These are phyloP conservation scores for Marasmius oreades DNA, from an alignment of 1,284 basidiomycete genomes.

Conservation along the genomic window DNA sequence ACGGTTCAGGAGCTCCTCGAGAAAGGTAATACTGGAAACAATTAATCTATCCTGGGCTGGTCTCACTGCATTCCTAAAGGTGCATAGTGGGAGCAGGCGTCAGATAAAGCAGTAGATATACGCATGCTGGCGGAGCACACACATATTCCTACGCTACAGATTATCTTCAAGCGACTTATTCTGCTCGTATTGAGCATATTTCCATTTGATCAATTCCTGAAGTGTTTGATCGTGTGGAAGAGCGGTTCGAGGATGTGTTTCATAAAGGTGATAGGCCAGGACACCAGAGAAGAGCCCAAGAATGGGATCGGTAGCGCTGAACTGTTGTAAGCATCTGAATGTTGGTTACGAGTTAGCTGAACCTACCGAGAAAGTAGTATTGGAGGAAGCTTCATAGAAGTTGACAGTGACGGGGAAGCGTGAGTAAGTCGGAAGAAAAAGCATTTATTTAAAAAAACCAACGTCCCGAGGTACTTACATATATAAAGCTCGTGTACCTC, in stretches of 20 bases:
- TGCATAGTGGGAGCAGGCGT: background rate
- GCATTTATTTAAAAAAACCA: background rate
- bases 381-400: constrained; percentile 21
- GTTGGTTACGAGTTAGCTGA: constrained; percentile 3
- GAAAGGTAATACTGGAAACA: background rate
- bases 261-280: constrained; percentile 81
- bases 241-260: constrained; percentile 79
- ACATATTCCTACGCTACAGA: background rate
- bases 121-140: background rate
- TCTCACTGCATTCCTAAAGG: background rate
- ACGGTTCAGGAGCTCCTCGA: constrained; percentile 49
- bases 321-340: constrained; percentile 8
- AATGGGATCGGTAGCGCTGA: constrained; percentile 65
- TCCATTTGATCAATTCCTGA: constrained; percentile 59
- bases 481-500: too few relatives aligned
- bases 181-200: constrained; percentile 22
- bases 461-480: background rate
- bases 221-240: constrained; percentile 66
- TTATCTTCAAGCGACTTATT: background rate
- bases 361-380: constrained; percentile 52
- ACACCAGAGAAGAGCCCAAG: constrained; percentile 81
- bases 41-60: background rate
- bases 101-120: background rate
- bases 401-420: background rate
- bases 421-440: background rate